phyloP scores from a whole-genome alignment of 1,139 yeast species.

The Taiozyma onychis region DNA sequence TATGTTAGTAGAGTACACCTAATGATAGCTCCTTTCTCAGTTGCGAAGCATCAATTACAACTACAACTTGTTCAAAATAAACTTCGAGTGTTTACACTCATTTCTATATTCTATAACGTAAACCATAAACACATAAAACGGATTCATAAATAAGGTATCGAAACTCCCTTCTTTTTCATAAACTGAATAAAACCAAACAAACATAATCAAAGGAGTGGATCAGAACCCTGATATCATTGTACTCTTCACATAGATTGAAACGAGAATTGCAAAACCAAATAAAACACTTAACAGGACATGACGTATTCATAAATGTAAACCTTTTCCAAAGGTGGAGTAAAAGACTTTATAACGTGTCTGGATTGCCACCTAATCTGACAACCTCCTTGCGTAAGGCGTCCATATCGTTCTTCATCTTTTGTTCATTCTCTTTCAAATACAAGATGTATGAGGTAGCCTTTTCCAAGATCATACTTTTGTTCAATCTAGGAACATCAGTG shows the following conservation, averaged over 20 bases:
- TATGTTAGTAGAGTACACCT: no score
- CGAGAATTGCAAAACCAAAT: background rate
- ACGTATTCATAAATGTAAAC: background rate
- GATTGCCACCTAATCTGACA: conserved; percentile 18
- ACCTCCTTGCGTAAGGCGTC: conserved; percentile 21
- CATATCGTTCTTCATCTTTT: conserved; percentile 29
- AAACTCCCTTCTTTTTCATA: background rate
- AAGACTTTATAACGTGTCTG: background rate
- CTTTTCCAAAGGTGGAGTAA: background rate
- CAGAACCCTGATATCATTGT: background rate
- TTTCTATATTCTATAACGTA: conserved; percentile 4
- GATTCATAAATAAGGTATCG: background rate
- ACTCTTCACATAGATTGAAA: background rate
- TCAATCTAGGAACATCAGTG: conserved; percentile 35
- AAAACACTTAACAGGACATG: background rate
- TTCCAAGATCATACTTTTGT: conserved; percentile 61
- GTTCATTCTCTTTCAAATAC: conserved; percentile 42
- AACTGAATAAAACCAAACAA: background rate
- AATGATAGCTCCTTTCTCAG: no score
- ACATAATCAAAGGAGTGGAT: background rate
- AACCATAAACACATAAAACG: conserved; percentile 3
- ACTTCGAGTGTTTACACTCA: background rate
- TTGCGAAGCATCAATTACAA: no score
- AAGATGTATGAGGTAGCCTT: conserved; percentile 59
- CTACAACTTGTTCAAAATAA: background rate